Evolutionary conservation across 148 eudicot species (phyloP), one percentile per base, ranked within the genome.

Genomic region (Cornus florida): DNA sequence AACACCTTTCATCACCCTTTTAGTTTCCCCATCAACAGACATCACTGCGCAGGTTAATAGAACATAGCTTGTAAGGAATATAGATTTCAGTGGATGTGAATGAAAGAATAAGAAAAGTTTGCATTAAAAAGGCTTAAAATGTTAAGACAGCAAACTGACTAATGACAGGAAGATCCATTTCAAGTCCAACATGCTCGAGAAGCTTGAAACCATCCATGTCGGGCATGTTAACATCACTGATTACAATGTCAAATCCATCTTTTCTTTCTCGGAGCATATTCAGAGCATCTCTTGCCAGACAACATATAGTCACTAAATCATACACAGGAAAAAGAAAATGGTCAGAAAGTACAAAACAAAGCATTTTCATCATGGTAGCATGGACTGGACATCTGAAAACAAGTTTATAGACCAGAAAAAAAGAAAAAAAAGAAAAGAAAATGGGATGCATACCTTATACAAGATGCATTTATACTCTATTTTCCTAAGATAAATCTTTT

Each of bases 191-290:
- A 70, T 92, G 97, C 84, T 97, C 99, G 8, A 97, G 91, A 86
- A 97, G 99, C 84, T 87, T 97, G 76, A 97, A 97, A 60, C 99
- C 99, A 85, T 97, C 98, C 99, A 97, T 97, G 71, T 97, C 99
- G 35, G 99, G 99, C 99, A 97, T 97, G 89, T 93, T 97, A 71
- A 97, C 99, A 84, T 97, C 99, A 78, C 99, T 97, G 64, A 97
- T 94, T 67, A 97, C 98, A 13, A 97, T 97, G 83, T 97, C 98
- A 73, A 87, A 94, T 32, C 97, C 97, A 70, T 90, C 95, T 82
- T 91, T 97, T 77, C 93, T 82, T 76, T 94, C 98, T 76, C 99
- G 95, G 77, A 96, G 99, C 81, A 88, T 71, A 77, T 83, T 85
- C 87, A 97, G 81, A 66, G 98, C 98, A 78, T 97, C 93, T 82